phyloP scores from a whole-genome alignment of 108 stramenopile species.

The Seminavis robusta region DNA sequence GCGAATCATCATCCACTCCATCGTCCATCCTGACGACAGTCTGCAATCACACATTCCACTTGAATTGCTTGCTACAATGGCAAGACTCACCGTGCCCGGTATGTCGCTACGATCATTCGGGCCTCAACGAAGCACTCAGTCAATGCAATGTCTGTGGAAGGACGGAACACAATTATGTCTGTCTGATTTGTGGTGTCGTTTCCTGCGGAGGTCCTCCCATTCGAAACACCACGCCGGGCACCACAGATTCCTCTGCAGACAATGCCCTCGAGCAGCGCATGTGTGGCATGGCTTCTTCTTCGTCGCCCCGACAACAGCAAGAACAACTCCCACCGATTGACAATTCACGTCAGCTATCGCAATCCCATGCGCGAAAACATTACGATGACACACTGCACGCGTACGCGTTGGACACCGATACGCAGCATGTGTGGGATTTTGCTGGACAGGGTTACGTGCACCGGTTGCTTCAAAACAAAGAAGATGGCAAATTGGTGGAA shows the following conservation, averaged over 20 bases:
- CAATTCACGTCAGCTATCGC: not conserved
- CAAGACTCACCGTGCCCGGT: conserved; percentile 91
- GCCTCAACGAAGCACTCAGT: conserved; percentile 73
- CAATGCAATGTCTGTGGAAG: conserved; percentile 77
- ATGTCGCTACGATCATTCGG: conserved; percentile 90
- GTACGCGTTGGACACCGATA: conserved; percentile 93
- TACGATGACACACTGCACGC: conserved; percentile 89
- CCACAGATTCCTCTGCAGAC: not conserved
- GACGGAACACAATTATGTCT: conserved; percentile 69
- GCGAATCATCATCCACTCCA: conserved; percentile 1
- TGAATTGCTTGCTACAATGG: conserved; percentile 81
- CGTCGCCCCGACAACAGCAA: not conserved
- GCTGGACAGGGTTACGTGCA: conserved; percentile 95
- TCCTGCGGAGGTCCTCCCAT: conserved; percentile 61
- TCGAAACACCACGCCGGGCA: not conserved
- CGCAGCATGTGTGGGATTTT: conserved; percentile 96
- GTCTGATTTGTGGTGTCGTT: conserved; percentile 80
- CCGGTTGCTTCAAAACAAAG: conserved; percentile 83
- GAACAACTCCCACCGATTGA: not conserved
- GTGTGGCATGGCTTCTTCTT: not conserved
- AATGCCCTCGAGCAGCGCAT: not conserved
- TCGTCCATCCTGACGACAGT: conserved; percentile 82
- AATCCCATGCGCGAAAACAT: conserved; percentile 80
- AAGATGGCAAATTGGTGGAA: conserved; percentile 94
- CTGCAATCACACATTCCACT: conserved; percentile 95